A percentile compares a stretch with the other conserved stretches of the same genome.
phyloP scores from a whole-genome alignment of 352 stramenopile genomes.

The Pythium rishiriense region DNA sequence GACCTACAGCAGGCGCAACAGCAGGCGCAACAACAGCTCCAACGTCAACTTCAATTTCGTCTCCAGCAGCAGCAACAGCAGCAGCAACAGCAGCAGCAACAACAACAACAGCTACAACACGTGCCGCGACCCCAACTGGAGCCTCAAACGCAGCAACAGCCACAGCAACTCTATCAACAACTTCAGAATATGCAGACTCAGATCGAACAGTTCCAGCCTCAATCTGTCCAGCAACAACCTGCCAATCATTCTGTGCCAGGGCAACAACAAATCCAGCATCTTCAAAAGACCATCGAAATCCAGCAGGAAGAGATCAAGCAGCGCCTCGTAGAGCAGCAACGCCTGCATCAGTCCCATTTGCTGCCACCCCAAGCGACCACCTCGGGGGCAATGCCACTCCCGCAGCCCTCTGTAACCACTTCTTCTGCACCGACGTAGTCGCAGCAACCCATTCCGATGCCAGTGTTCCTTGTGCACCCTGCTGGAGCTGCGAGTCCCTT shows the following conservation, averaged over 20 bases:
- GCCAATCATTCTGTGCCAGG: not conserved
- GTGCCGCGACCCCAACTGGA: not conserved
- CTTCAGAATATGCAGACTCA: conserved; percentile 29
- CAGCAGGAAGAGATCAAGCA: conserved; percentile 23
- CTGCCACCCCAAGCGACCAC: too few relatives aligned
- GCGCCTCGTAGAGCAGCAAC: conserved; percentile 29
- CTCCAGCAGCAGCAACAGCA: conserved; percentile 15
- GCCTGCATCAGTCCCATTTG: conserved; percentile 7
- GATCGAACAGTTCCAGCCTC: not conserved
- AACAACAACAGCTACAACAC: conserved; percentile 27
- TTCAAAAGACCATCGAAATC: not conserved
- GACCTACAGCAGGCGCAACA: conserved; percentile 30
- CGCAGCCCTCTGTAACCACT: not conserved
- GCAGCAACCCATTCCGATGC: conserved; percentile 8
- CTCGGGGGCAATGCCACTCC: not conserved
- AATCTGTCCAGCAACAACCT: not conserved
- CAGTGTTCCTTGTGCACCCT: not conserved
- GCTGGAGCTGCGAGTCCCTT: not conserved
- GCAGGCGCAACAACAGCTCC: conserved; percentile 14
- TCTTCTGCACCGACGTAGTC: conserved; percentile 1
- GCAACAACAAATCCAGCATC: conserved; percentile 26
- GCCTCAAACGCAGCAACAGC: conserved; percentile 27
- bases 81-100: conserved; percentile 22
- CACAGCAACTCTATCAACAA: conserved; percentile 27
- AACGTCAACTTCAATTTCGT: conserved; percentile 24